These are phyloP conservation scores for Penicillium sp. DNA, from an alignment of 2,329 filamentous ascomycete genomes.

Conservation along the genomic window DNA sequence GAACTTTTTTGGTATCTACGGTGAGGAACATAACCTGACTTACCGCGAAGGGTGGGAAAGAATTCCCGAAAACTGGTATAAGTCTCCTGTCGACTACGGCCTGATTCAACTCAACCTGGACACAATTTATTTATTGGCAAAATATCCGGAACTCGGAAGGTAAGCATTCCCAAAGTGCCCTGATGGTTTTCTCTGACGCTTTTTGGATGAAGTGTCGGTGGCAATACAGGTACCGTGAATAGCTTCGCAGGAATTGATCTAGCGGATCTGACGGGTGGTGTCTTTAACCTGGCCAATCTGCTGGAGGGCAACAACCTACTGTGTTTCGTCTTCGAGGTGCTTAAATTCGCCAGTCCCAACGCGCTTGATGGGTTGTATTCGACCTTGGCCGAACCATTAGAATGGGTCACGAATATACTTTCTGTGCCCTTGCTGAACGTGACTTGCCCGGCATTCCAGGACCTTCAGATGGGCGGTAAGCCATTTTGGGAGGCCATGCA, in stretches of 20 bases:
- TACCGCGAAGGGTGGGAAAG: constrained; percentile 52
- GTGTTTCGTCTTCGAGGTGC: constrained; percentile 39
- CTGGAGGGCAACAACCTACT: constrained; percentile 42
- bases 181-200: no score
- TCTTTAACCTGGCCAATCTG: constrained; percentile 34
- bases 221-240: constrained; percentile 53
- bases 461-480: constrained; percentile 31
- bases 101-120: constrained; percentile 46
- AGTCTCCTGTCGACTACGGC: constrained; percentile 47
- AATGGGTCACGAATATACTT: constrained; percentile 30
- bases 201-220: constrained; percentile 43
- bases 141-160: constrained; percentile 45
- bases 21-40: constrained; percentile 41
- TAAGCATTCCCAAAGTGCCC: constrained; percentile 6
- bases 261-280: constrained; percentile 44
- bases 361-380: constrained; percentile 29
- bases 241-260: constrained; percentile 51
- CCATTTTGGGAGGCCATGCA: constrained; percentile 32
- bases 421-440: constrained; percentile 29
- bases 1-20: constrained; percentile 50
- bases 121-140: constrained; percentile 35
- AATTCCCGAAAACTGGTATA: constrained; percentile 56
- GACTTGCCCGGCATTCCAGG: constrained; percentile 32
- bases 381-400: constrained; percentile 29
- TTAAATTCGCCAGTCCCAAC: constrained; percentile 35